Percentiles rank a stretch among this genome's conserved stretches.
These are phyloP conservation scores for Colletotrichum eremochloae DNA, from an alignment of 2,329 filamentous ascomycete species.

Conservation along the genomic window DNA sequence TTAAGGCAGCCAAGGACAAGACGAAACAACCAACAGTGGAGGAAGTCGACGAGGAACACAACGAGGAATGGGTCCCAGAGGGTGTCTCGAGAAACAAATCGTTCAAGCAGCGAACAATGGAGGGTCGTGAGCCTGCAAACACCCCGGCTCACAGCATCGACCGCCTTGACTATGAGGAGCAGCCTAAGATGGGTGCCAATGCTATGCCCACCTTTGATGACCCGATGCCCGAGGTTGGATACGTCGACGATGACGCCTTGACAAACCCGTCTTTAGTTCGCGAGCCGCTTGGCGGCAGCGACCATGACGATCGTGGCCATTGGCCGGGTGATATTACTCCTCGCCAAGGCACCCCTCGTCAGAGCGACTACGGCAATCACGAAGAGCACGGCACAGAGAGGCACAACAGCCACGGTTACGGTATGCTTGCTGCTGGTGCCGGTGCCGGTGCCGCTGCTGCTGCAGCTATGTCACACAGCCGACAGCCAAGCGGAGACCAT, in stretches of 20 bases:
- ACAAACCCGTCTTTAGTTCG: slow-evolving; percentile 90
- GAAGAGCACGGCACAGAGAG: slow-evolving; percentile 47
- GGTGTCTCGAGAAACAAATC: slow-evolving; percentile 73
- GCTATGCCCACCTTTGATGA: slow-evolving; percentile 77
- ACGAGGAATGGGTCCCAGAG: slow-evolving; percentile 58
- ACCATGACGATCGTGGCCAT: slow-evolving; percentile 47
- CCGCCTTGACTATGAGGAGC: slow-evolving; percentile 65
- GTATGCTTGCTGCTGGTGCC: slow-evolving; percentile 65
- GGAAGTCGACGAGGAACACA: slow-evolving; percentile 50
- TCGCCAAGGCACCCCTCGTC: slow-evolving; percentile 51
- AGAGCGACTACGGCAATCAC: slow-evolving; percentile 47
- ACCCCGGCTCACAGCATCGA: slow-evolving; percentile 72
- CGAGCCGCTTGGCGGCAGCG: slow-evolving; percentile 73
- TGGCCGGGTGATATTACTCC: slow-evolving; percentile 50
- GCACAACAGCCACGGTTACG: slow-evolving; percentile 50
- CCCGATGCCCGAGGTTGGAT: slow-evolving; percentile 83
- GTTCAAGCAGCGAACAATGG: slow-evolving; percentile 74
- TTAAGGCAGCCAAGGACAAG: slow-evolving; percentile 62
- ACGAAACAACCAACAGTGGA: slow-evolving; percentile 54
- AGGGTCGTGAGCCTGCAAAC: slow-evolving; percentile 66
- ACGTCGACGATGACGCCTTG: slow-evolving; percentile 75
- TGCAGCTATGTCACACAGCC: slow-evolving; percentile 62
- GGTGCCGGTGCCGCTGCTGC: slow-evolving; percentile 66
- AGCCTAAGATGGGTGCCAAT: slow-evolving; percentile 73
- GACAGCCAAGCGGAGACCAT: slow-evolving; percentile 68